Evolutionary conservation across 2,329 filamentous ascomycete species (phyloP).

Genomic region (Trichoderma sp.): DNA sequence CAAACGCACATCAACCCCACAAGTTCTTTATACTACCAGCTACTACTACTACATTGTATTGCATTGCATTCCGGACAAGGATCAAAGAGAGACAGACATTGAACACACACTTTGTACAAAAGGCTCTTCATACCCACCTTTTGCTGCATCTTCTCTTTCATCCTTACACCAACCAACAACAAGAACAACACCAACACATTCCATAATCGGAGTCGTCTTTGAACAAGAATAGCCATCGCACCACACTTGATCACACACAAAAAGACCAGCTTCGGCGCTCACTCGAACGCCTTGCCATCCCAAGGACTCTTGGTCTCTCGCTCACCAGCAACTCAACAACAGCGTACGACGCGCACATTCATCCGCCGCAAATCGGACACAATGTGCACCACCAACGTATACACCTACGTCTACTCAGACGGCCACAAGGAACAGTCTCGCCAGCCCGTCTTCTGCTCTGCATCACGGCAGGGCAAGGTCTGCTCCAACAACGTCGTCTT

Average conservation of each 20-base stretch:
- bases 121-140: conserved; percentile 10
- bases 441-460: conserved; percentile 41
- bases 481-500: conserved; percentile 46
- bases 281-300: not conserved
- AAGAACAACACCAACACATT: not conserved
- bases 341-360: conserved; percentile 17
- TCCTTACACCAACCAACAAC: conserved; percentile 16
- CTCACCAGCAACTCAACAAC: not conserved
- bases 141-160: not conserved
- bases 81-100: not conserved
- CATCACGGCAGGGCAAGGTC: conserved; percentile 42
- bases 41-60: not conserved
- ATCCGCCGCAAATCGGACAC: conserved; percentile 32
- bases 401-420: conserved; percentile 50
- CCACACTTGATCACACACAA: not conserved
- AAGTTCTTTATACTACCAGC: not conserved
- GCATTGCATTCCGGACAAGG: conserved; percentile 6
- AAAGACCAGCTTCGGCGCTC: not conserved
- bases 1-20: conserved; percentile 17
- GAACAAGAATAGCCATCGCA: not conserved
- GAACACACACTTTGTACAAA: conserved; percentile 9
- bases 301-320: not conserved
- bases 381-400: conserved; percentile 54
- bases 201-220: not conserved
- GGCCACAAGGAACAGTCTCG: conserved; percentile 39